Conservation (phyloP, 2,329 filamentous ascomycete genomes). For the Cercospora sesami region DNA sequence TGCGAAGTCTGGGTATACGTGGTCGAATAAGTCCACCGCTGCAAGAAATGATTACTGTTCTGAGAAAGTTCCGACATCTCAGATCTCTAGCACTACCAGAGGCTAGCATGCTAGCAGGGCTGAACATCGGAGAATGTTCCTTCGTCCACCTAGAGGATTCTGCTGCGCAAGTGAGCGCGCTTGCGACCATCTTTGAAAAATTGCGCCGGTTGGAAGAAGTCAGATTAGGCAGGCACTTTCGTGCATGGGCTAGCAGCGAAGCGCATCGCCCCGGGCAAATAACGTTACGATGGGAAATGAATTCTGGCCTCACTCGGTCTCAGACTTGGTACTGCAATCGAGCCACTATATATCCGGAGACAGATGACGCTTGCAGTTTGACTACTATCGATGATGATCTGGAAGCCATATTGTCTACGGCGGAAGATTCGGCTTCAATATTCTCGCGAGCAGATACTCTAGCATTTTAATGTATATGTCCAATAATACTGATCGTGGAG, state of each 20-base stretch:
- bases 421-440: slow-evolving; percentile 11
- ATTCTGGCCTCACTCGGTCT: neutral
- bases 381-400: neutral
- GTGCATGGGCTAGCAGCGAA: neutral
- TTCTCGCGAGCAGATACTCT: slow-evolving; percentile 7
- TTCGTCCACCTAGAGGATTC: neutral
- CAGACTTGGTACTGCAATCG: neutral
- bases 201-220: neutral
- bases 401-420: neutral
- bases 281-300: neutral
- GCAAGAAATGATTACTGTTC: neutral
- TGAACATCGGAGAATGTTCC: neutral
- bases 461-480: neutral
- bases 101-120: neutral
- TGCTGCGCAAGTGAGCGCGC: neutral
- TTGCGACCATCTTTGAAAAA: neutral
- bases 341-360: neutral
- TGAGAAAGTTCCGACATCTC: slow-evolving; percentile 1
- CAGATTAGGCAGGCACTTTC: neutral
- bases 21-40: neutral
- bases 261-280: neutral
- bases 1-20: neutral
- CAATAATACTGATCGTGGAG: neutral
- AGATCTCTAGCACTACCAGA: neutral
- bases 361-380: neutral